Base-by-base conservation (phyloP, 2,329 filamentous ascomycete species). In the Nannizziopsis arthrosporioides region DNA sequence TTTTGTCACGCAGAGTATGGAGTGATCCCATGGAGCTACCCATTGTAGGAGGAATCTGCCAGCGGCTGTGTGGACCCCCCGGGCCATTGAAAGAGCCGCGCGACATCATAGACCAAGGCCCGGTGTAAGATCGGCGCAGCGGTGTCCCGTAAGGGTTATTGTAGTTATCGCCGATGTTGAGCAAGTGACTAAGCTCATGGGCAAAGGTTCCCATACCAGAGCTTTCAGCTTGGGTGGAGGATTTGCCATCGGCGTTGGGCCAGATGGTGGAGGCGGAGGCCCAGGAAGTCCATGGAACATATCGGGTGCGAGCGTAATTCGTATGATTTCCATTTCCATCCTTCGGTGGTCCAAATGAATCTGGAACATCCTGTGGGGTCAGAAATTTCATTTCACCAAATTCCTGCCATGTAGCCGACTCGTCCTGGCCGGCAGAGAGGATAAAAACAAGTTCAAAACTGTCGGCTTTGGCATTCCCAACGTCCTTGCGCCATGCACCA, bases 61-160 rank as follows among this genome's bases (percentile, higher is more conserved):
- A 54, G 44, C 51, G 53, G 6, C 51, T 47, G 35, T 54, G 53
- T 19, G 53, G 53, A 11, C 53, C 53, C 30, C 53, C 53, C 5
- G 53, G 53, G 7, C 53, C 53, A 18, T 54, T 54, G 41, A 54
- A 54, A 27, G 48, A 51, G 10, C 53, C 53, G 10, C 53, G 53
- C 41, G 51, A 54, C 49, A 54, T 42, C 53, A 54, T 54, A 14
- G 53, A 54, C 53, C 53, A 54, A 18, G 51, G 53, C 3, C 53
- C 53, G 18, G 53, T 53, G 38, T 17, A 51, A 5, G 53, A 22
- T n/a, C 53, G 51, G 22, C 44, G 49, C 3, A 43, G 32, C 7
- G 53, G 53, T 1, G 38, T 35, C 12, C 51, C 51, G 17, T 51
- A 54, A 30, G 53, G 53, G 37, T 53, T 54, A 42, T 54, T 54